Percentiles rank a stretch among this genome's conserved stretches.
These are phyloP conservation scores for Epichloe aotearoae DNA, from an alignment of 2,329 filamentous ascomycete genomes.

Conservation along the genomic window DNA sequence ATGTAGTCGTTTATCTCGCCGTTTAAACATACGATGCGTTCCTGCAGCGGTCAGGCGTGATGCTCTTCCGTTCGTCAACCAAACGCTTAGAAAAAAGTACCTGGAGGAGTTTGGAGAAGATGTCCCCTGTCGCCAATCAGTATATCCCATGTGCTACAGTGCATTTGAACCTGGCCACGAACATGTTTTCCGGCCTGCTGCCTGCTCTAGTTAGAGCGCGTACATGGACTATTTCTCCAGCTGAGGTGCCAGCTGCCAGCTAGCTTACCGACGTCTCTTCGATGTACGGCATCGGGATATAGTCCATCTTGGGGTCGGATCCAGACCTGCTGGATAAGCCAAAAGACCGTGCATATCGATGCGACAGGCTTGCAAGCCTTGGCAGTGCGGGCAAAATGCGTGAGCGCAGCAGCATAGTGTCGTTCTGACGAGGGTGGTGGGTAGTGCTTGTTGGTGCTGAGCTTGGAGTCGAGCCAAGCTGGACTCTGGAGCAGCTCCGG, in stretches of 20 bases:
- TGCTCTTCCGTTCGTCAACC: neutral
- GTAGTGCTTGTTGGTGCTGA: neutral
- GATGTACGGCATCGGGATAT: slow-evolving; percentile 47
- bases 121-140: slow-evolving; percentile 47
- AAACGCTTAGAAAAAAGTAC: slow-evolving; percentile 24
- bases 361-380: slow-evolving; percentile 14
- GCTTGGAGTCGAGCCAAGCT: neutral
- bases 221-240: neutral
- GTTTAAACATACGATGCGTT: slow-evolving; percentile 90
- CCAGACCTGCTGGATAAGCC: slow-evolving; percentile 25
- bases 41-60: slow-evolving; percentile 31
- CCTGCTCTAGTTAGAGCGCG: slow-evolving; percentile 33
- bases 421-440: slow-evolving; percentile 1
- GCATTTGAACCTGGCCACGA: slow-evolving; percentile 17
- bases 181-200: slow-evolving; percentile 69
- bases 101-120: slow-evolving; percentile 69
- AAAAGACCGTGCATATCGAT: slow-evolving; percentile 27
- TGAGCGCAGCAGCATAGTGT: slow-evolving; percentile 19
- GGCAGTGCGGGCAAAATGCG: slow-evolving; percentile 19
- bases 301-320: slow-evolving; percentile 18
- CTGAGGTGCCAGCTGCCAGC: neutral
- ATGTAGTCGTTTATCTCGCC: slow-evolving; percentile 81
- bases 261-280: slow-evolving; percentile 27
- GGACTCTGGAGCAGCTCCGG: neutral
- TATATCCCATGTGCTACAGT: neutral